Percentiles rank a stretch among this genome's conserved stretches.
These are phyloP conservation scores for Zygosaccharomyces sapae DNA, from an alignment of 1,139 yeast genomes.

Conservation along the genomic window DNA sequence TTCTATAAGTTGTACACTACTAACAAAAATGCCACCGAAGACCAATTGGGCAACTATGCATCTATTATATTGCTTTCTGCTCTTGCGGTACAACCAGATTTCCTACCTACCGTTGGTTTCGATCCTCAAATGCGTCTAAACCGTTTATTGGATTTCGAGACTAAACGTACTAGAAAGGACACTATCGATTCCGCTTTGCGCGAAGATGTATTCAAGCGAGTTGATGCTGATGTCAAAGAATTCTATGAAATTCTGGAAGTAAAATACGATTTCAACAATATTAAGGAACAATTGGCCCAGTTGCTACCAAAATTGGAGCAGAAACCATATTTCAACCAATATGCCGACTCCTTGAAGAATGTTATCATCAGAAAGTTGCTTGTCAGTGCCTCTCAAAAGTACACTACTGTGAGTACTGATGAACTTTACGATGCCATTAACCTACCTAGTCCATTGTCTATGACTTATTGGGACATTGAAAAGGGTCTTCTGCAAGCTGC, in stretches of 20 bases:
- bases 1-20: slow-evolving; percentile 79
- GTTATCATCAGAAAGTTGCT: slow-evolving; percentile 78
- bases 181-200: slow-evolving; percentile 64
- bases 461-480: slow-evolving; percentile 73
- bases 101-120: slow-evolving; percentile 54
- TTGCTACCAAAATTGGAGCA: slow-evolving; percentile 59
- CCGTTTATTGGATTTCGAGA: slow-evolving; percentile 72
- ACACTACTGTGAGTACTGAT: slow-evolving; percentile 76
- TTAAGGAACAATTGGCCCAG: slow-evolving; percentile 58
- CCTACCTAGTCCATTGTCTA: slow-evolving; percentile 62
- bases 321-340: slow-evolving; percentile 60
- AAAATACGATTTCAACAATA: slow-evolving; percentile 53
- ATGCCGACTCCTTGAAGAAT: slow-evolving; percentile 71
- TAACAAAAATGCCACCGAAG: slow-evolving; percentile 81
- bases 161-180: slow-evolving; percentile 77
- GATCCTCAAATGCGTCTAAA: slow-evolving; percentile 76
- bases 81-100: slow-evolving; percentile 66
- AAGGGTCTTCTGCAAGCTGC: slow-evolving; percentile 78
- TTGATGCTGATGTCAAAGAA: slow-evolving; percentile 67
- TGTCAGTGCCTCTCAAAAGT: slow-evolving; percentile 83
- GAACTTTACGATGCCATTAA: slow-evolving; percentile 73
- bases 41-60: slow-evolving; percentile 72
- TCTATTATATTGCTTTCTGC: slow-evolving; percentile 80
- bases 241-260: slow-evolving; percentile 73
- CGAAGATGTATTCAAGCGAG: slow-evolving; percentile 64